These are phyloP conservation scores for Lyophyllum semitale DNA, from an alignment of 768 basidiomycete species.

Conservation along the genomic window DNA sequence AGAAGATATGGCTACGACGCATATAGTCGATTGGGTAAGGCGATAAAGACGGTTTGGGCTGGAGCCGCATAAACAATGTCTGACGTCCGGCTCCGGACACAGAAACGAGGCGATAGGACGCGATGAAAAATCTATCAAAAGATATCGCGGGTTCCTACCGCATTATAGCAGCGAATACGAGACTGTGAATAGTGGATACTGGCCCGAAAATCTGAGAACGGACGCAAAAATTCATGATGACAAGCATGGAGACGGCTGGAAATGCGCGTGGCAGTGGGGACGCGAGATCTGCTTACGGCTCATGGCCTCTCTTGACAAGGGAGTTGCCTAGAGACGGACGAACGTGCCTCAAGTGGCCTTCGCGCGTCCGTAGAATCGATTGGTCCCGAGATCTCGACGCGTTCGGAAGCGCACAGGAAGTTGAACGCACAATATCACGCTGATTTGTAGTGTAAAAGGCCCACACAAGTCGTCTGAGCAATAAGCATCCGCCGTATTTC, in stretches of 20 bases:
- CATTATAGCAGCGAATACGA: not conserved
- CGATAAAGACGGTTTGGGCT: not conserved
- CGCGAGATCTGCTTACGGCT: not conserved
- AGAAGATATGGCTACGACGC: not conserved
- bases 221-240: not conserved
- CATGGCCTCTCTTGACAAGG: not conserved
- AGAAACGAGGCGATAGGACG: not conserved
- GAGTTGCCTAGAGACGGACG: not conserved
- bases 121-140: not conserved
- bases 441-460: not conserved
- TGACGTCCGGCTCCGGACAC: too few species aligned
- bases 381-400: not conserved
- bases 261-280: not conserved
- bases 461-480: slow-evolving; percentile 8
- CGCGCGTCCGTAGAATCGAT: not conserved
- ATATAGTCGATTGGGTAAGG: too few species aligned
- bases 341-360: not conserved
- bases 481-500: not conserved
- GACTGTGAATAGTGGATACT: not conserved
- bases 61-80: too few species aligned
- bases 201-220: not conserved
- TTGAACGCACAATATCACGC: not conserved
- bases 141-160: not conserved
- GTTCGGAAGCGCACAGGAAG: not conserved
- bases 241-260: not conserved